Conservation (phyloP, 768 basidiomycete genomes). For the Boletus rex-veris region DNA sequence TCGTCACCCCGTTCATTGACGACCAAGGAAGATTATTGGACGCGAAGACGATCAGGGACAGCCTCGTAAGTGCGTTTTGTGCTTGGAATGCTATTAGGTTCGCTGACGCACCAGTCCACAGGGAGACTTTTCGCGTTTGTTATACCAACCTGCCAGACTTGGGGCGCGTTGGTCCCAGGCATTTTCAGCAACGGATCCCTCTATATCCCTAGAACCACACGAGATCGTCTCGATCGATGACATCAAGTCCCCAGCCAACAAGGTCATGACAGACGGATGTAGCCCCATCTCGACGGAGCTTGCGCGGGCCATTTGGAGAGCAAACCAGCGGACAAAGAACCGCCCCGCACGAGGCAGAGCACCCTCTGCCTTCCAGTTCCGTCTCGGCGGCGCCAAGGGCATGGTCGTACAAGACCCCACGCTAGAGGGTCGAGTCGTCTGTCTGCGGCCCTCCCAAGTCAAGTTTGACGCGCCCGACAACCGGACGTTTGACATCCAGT, state of each 20-base stretch:
- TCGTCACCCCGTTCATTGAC: constrained; percentile 42
- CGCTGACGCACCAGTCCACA: constrained; percentile 14
- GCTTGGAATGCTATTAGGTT: not conserved
- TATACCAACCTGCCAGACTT: constrained; percentile 42
- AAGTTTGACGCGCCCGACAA: constrained; percentile 43
- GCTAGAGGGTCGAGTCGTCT: constrained; percentile 34
- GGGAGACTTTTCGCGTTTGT: constrained; percentile 40
- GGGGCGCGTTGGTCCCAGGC: constrained; percentile 55
- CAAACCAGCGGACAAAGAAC: constrained; percentile 30
- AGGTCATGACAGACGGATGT: constrained; percentile 50
- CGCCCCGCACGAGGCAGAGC: constrained; percentile 11
- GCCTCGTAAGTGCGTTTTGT: constrained; percentile 28
- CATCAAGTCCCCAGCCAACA: constrained; percentile 23
- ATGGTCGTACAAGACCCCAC: constrained; percentile 43
- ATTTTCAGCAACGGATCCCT: constrained; percentile 50
- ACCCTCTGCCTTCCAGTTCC: constrained; percentile 45
- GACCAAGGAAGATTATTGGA: constrained; percentile 22
- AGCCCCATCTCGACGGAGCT: constrained; percentile 43
- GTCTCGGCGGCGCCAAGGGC: constrained; percentile 47
- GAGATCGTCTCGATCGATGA: constrained; percentile 36
- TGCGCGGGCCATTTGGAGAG: constrained; percentile 34
- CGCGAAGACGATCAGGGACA: constrained; percentile 29
- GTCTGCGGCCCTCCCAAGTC: constrained; percentile 42
- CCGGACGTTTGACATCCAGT: constrained; percentile 46
- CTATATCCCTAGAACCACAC: constrained; percentile 33